Evolutionary conservation across 305 asterid species (phyloP).

Genomic region (Solanum chacoense): DNA sequence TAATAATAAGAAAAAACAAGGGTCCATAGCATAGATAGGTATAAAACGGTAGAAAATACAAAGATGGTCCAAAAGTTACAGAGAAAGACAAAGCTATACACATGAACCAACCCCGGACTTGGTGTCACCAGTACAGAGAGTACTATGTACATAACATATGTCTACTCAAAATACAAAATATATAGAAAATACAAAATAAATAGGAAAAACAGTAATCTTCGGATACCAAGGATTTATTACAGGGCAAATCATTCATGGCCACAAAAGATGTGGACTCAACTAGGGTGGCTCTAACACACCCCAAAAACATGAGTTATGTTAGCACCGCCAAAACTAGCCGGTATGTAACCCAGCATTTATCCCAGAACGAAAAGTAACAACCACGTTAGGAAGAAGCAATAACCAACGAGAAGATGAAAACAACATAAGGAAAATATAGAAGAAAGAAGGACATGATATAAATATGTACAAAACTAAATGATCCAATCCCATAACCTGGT

Average conservation of each 20-base stretch:
- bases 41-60: no score
- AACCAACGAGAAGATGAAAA: no score
- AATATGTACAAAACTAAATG: background rate
- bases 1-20: background rate
- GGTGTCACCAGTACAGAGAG: background rate
- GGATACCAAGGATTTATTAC: background rate
- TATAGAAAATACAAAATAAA: no score
- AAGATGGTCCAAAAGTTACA: background rate
- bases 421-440: no score
- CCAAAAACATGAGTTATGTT: background rate
- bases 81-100: no score
- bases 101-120: no score
- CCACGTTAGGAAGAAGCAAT: no score
- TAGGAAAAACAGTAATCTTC: background rate
- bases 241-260: background rate
- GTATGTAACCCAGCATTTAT: background rate
- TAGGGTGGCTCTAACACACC: background rate
- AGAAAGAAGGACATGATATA: no score
- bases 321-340: background rate
- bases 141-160: no score
- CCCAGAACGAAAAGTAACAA: background rate
- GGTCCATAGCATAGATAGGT: background rate
- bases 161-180: background rate
- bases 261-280: background rate
- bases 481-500: no score